Percentiles rank a stretch among this genome's conserved stretches.
phyloP scores from a whole-genome alignment of 192 early-diverging fungal species.

The Podila minutissima region DNA sequence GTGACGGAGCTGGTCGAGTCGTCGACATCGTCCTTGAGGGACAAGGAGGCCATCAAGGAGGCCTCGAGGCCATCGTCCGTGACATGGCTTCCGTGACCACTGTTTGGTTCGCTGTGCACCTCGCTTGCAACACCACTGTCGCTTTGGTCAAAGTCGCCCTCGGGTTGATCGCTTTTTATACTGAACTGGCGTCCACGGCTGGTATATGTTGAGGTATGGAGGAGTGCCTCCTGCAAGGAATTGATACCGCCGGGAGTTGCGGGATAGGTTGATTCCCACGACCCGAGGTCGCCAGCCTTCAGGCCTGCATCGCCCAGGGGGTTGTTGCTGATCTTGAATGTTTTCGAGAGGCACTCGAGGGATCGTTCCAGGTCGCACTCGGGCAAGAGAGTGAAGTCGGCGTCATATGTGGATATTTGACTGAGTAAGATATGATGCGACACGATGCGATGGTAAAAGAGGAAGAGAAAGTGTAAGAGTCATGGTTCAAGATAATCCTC shows the following conservation, averaged over 20 bases:
- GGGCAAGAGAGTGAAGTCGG: slow-evolving; percentile 47
- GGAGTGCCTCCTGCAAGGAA: slow-evolving; percentile 44
- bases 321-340: slow-evolving; percentile 30
- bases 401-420: slow-evolving; percentile 53
- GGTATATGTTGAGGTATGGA: slow-evolving; percentile 13
- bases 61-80: slow-evolving; percentile 23
- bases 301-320: slow-evolving; percentile 31
- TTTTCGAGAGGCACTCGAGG: slow-evolving; percentile 31
- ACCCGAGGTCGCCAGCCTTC: slow-evolving; percentile 19
- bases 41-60: slow-evolving; percentile 28
- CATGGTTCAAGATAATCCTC: background rate
- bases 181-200: slow-evolving; percentile 20
- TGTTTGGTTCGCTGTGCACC: slow-evolving; percentile 33
- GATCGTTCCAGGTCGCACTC: slow-evolving; percentile 45
- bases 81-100: slow-evolving; percentile 41
- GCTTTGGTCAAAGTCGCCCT: background rate
- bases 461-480: background rate
- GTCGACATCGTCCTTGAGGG: slow-evolving; percentile 10
- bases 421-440: background rate
- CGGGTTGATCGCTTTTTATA: background rate
- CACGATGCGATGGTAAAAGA: background rate
- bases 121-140: slow-evolving; percentile 47
- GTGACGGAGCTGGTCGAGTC: background rate
- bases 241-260: slow-evolving; percentile 23
- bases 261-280: slow-evolving; percentile 41